These are phyloP conservation scores for Quaeritorhiza haematococci DNA, from an alignment of 371 early-diverging fungal genomes.

Conservation along the genomic window DNA sequence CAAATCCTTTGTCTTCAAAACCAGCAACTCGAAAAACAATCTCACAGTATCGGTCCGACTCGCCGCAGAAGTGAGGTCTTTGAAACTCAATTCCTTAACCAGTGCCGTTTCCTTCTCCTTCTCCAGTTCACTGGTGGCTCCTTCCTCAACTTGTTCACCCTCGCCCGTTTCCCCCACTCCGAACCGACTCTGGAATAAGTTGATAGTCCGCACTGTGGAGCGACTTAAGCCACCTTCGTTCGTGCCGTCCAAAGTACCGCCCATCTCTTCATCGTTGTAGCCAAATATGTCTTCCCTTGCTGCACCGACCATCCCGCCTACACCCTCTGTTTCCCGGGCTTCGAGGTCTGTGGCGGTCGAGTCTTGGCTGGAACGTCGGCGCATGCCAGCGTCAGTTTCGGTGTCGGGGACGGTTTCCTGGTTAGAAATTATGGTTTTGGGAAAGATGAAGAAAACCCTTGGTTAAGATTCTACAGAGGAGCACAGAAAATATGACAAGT, in stretches of 20 bases:
- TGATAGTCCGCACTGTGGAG: slow-evolving; percentile 18
- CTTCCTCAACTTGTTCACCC: slow-evolving; percentile 5
- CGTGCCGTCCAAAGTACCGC: background rate
- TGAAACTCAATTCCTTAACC: slow-evolving; percentile 1
- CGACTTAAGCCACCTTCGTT: slow-evolving; percentile 20
- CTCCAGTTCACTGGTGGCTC: background rate
- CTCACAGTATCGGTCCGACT: slow-evolving; percentile 67
- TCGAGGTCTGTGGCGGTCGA: background rate
- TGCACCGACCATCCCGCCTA: slow-evolving; percentile 1
- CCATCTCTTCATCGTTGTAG: slow-evolving; percentile 6
- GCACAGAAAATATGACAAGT: no score
- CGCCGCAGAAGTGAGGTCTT: slow-evolving; percentile 21
- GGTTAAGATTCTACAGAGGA: no score
- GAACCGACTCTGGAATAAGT: slow-evolving; percentile 19
- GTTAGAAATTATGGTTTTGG: no score
- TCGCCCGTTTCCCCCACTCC: slow-evolving; percentile 17
- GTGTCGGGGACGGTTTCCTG: no score
- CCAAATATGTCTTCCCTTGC: background rate
- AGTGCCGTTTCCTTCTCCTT: background rate
- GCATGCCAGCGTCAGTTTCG: no score
- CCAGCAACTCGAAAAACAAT: slow-evolving; percentile 86
- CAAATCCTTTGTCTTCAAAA: slow-evolving; percentile 81
- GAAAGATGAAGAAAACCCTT: no score
- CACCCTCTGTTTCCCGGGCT: no score
- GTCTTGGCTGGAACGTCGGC: no score